These are phyloP conservation scores for Xerophyta viscosa DNA, from an alignment of 106 monocot genomes.

Conservation along the genomic window DNA sequence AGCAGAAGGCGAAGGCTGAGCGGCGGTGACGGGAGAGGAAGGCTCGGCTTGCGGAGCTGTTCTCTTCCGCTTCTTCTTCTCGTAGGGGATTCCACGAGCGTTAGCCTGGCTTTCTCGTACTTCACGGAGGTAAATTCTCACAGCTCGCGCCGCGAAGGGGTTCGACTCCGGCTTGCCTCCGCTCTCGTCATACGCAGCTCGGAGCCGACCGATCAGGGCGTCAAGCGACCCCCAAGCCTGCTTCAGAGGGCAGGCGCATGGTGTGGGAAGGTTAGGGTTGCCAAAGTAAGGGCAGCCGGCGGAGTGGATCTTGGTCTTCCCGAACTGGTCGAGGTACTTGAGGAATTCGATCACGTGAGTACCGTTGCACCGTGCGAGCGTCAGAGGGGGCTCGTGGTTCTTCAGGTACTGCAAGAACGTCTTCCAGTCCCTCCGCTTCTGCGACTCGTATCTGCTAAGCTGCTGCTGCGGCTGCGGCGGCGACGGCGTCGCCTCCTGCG, in stretches of 20 bases:
- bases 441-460: slow-evolving; percentile 51
- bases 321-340: slow-evolving; percentile 49
- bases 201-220: slow-evolving; percentile 44
- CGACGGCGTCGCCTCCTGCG: background rate
- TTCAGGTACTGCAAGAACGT: slow-evolving; percentile 59
- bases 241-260: slow-evolving; percentile 34
- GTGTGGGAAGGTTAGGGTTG: slow-evolving; percentile 31
- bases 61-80: slow-evolving; percentile 19
- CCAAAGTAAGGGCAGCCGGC: slow-evolving; percentile 33
- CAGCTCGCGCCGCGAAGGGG: slow-evolving; percentile 2
- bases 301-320: slow-evolving; percentile 56
- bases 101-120: slow-evolving; percentile 11
- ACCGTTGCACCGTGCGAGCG: slow-evolving; percentile 38
- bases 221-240: slow-evolving; percentile 60
- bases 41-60: background rate
- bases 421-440: slow-evolving; percentile 65
- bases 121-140: slow-evolving; percentile 4
- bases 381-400: slow-evolving; percentile 48
- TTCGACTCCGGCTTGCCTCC: slow-evolving; percentile 22
- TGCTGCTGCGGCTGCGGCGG: background rate
- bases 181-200: slow-evolving; percentile 46
- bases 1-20: too few species aligned
- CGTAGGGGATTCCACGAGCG: slow-evolving; percentile 9
- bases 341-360: slow-evolving; percentile 59
- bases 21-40: too few species aligned